phyloP scores from a whole-genome alignment of 2,329 filamentous ascomycete species.

The Lasiodiplodia sp. region DNA sequence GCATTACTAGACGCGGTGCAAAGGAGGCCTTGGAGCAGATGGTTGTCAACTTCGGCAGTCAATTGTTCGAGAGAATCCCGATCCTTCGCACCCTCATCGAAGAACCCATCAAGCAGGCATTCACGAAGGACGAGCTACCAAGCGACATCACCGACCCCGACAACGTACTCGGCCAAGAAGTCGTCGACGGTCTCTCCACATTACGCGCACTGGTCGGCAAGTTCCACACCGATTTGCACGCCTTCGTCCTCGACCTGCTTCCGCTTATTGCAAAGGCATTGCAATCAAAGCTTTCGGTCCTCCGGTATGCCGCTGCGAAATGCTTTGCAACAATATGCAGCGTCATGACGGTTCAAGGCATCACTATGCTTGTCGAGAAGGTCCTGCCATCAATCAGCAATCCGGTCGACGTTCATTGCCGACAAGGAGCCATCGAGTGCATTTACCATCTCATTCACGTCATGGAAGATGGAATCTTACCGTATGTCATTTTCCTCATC shows the following conservation, averaged over 20 bases:
- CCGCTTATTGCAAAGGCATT: slow-evolving; percentile 87
- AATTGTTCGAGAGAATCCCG: slow-evolving; percentile 82
- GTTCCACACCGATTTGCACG: slow-evolving; percentile 75
- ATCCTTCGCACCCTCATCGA: slow-evolving; percentile 84
- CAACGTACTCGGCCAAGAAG: slow-evolving; percentile 82
- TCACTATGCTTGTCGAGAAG: slow-evolving; percentile 94
- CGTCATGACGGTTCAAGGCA: slow-evolving; percentile 91
- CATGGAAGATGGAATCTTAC: slow-evolving; percentile 95
- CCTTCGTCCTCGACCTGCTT: slow-evolving; percentile 83
- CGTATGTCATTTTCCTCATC: slow-evolving; percentile 98
- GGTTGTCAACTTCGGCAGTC: slow-evolving; percentile 76
- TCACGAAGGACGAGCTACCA: slow-evolving; percentile 72
- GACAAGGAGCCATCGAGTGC: slow-evolving; percentile 92
- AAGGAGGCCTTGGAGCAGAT: slow-evolving; percentile 94
- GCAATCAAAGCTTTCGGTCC: slow-evolving; percentile 86
- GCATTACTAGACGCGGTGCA: slow-evolving; percentile 89
- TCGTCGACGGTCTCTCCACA: slow-evolving; percentile 92
- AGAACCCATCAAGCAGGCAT: slow-evolving; percentile 76
- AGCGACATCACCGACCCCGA: slow-evolving; percentile 76
- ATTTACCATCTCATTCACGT: slow-evolving; percentile 98
- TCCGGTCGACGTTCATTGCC: slow-evolving; percentile 82
- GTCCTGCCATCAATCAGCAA: slow-evolving; percentile 93
- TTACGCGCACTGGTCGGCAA: slow-evolving; percentile 94
- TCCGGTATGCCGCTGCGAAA: slow-evolving; percentile 96
- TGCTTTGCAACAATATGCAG: slow-evolving; percentile 98